Base-by-base conservation (phyloP, 345 rosid species). In the Corchorus capsularis region DNA sequence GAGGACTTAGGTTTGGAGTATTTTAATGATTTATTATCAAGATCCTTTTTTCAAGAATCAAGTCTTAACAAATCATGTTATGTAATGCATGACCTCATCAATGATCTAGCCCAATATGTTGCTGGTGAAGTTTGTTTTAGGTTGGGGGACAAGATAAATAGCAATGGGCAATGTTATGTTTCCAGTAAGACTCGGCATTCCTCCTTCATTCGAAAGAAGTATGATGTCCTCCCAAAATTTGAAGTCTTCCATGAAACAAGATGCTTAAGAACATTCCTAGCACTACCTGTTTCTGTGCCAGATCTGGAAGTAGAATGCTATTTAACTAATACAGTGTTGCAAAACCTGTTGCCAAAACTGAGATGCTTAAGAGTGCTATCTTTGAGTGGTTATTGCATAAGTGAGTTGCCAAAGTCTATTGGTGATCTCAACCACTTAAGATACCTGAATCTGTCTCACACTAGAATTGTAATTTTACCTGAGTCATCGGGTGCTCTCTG, bases 41-140 rank as follows among this genome's bases (percentile, higher is more conserved):
- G 81, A 27, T 79, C 76, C 3, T 73, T 83, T 16, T 45, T 79
- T 39, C 80, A 82, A 41, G 66, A 53, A 61, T 27, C 55, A 46
- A 14, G 52, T 39, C 15, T 6, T 14, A 39, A 60, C 35, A 47
- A 34, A 11, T 45, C 76, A 37, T 17, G 56, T 16, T 82, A 20
- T 35, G 15, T 64, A 10, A 72, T 79, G 80, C 85, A 79, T 52
- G 80, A 76, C 67, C 80, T 82, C 6, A 34, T 82, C 2, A 61
- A 79, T 39, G 80, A 82, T 20, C 64, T 83, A 32, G 85, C 85
- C 7, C n/a, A n/a, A 5, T 55, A 6, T 16, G 76, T 73, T 8
- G 74, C 79, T 17, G 76, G 75, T 46, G 50, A 56, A 43, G 20
- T 65, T 14, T 65, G 69, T 62, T 20, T 70, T 35, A 55, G 69